Evolutionary conservation across 768 basidiomycete genomes (phyloP).

Genomic region (Leccinellum luteum): DNA sequence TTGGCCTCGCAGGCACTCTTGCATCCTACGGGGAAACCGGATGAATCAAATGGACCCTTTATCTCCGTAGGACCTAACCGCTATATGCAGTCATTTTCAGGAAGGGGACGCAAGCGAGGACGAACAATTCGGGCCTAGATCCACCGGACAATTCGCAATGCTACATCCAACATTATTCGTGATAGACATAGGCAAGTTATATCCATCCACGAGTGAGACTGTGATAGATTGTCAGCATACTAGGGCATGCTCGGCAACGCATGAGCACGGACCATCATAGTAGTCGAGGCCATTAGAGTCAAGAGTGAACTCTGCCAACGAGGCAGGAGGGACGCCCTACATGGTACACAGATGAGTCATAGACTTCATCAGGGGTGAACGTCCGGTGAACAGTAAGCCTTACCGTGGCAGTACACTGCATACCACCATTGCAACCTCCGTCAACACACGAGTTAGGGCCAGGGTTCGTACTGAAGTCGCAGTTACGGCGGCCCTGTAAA

Average conservation of each 20-base stretch:
- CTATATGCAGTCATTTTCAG: neutral
- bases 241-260: neutral
- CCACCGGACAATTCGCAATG: slow-evolving; percentile 57
- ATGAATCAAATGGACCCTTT: slow-evolving; percentile 50
- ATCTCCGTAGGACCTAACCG: slow-evolving; percentile 44
- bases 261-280: slow-evolving; percentile 51
- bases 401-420: slow-evolving; percentile 59
- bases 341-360: neutral
- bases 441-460: slow-evolving; percentile 56
- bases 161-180: slow-evolving; percentile 54
- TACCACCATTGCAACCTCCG: slow-evolving; percentile 70
- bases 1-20: slow-evolving; percentile 52
- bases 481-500: slow-evolving; percentile 50
- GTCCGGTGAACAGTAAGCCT: neutral
- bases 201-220: slow-evolving; percentile 69
- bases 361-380: neutral
- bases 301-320: slow-evolving; percentile 69
- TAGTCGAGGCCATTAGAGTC: slow-evolving; percentile 45
- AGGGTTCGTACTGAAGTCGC: slow-evolving; percentile 53
- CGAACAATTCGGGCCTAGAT: slow-evolving; percentile 57
- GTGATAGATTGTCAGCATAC: neutral
- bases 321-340: slow-evolving; percentile 65
- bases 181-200: slow-evolving; percentile 59
- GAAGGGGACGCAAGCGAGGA: neutral
- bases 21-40: slow-evolving; percentile 59